Base-by-base conservation (phyloP, 2,329 filamentous ascomycete species). In the Diaporthe eres region DNA sequence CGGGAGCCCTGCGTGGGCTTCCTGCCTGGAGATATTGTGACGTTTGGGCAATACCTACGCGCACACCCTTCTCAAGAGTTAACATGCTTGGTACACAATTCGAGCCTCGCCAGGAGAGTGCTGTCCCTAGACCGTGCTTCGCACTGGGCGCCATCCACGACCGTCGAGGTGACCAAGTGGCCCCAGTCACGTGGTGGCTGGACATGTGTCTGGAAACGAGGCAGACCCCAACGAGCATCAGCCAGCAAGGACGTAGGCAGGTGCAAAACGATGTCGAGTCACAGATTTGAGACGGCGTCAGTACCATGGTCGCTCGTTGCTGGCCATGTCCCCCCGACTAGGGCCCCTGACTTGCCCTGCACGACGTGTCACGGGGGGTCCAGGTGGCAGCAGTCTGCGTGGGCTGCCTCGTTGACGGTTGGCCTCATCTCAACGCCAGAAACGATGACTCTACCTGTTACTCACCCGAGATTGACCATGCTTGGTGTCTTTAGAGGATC, bases 51-150 rank as follows among this genome's bases (percentile, higher is more conserved):
- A 53, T 31, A n/a, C 25, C 55, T 73, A 73, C 49, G 17, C 47
- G 37, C 58, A 73, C 71, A 17, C 58, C 71, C 37, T 19, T 22
- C 2, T 42, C 25, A 58, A 57, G 4, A 73, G n/a, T 37, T 65
- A 31, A 17, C 22, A 25, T 2, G 13, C 47, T 73, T 1, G 8
- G 34, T 34, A 42, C 39, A 19, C 25, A 8, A 17, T 7, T 12
- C 25, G 15, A 19, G 6, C 1, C 2, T 44, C 25, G 9, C 37
- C 49, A 9, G 3, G 37, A 17, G 34, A 53, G 12, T 34, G 15
- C 7, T n/a, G 17, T 22, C n/a, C 17, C 47, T 31, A 8, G 34
- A 67, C 71, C 15, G 71, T 73, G 71, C 49, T 42, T 22, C 37
- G 19, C 49, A 73, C 71, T 55, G 47, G 25, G 13, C 12, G n/a